phyloP scores from a whole-genome alignment of 768 basidiomycete species.

The Agaricus sinodeliciosus region DNA sequence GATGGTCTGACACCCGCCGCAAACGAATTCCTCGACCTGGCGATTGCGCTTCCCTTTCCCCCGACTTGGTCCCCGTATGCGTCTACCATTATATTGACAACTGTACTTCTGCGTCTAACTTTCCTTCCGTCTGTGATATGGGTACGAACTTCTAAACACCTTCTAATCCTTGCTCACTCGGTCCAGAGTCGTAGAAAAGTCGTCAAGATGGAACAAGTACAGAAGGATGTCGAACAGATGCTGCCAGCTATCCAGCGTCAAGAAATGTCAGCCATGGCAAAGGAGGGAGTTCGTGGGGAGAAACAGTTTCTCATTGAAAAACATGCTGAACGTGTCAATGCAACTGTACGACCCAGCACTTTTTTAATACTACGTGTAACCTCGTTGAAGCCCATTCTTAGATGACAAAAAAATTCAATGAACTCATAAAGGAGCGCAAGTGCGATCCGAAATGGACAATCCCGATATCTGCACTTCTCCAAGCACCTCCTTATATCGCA shows the following conservation, averaged over 20 bases:
- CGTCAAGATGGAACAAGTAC: constrained; percentile 53
- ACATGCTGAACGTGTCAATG: constrained; percentile 40
- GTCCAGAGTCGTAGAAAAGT: constrained; percentile 54
- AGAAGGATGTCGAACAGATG: constrained; percentile 44
- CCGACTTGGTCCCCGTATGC: constrained; percentile 65
- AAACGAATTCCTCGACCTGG: constrained; percentile 71
- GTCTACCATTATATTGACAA: constrained; percentile 65
- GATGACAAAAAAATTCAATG: constrained; percentile 49
- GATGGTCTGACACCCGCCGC: constrained; percentile 30
- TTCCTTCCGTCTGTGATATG: constrained; percentile 72
- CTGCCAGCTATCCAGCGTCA: constrained; percentile 35
- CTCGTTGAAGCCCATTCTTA: constrained; percentile 18
- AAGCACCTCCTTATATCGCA: constrained; percentile 70
- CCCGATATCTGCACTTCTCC: constrained; percentile 52
- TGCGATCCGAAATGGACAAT: constrained; percentile 56
- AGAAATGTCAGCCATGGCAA: constrained; percentile 49
- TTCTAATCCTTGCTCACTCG: constrained; percentile 7
- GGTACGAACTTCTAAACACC: constrained; percentile 36
- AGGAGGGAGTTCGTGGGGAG: constrained; percentile 45
- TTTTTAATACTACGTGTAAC: neutral
- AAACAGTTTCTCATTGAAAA: constrained; percentile 42
- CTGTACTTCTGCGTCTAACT: constrained; percentile 51
- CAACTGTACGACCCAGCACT: constrained; percentile 33
- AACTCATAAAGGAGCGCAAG: constrained; percentile 51
- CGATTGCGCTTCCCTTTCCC: constrained; percentile 68